Evolutionary conservation across 2,329 filamentous ascomycete genomes (phyloP).

Genomic region (Fusarium xyrophilum): DNA sequence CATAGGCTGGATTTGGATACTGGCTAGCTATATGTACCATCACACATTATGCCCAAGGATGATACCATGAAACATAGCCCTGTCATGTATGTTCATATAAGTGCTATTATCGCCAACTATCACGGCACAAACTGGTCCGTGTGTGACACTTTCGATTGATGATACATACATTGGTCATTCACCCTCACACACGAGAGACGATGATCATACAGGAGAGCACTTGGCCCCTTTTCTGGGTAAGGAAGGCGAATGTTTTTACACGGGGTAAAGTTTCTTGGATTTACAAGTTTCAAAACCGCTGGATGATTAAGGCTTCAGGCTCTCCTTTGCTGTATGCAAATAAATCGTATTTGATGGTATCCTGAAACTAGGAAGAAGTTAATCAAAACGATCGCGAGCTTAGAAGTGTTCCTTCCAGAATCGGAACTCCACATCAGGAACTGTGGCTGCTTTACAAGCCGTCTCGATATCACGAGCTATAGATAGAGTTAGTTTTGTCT

Average conservation of each 20-base stretch:
- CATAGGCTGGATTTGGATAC: not conserved
- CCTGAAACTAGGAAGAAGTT: slow-evolving; percentile 32
- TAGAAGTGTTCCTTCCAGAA: slow-evolving; percentile 99
- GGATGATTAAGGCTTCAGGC: not conserved
- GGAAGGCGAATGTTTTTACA: not conserved
- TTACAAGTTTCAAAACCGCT: not conserved
- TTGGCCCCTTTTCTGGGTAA: not conserved
- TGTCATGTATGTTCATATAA: not conserved
- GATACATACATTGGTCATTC: slow-evolving; percentile 3
- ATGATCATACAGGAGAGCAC: not conserved
- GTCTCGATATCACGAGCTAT: slow-evolving; percentile 83
- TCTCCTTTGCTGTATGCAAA: slow-evolving; percentile 1
- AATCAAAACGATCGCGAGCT: slow-evolving; percentile 16
- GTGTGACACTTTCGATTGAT: not conserved
- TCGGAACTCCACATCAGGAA: slow-evolving; percentile 84
- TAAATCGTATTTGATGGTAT: slow-evolving; percentile 34
- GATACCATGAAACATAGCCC: not conserved
- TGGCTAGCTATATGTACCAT: not conserved
- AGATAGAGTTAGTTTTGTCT: slow-evolving; percentile 45
- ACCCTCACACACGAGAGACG: not conserved
- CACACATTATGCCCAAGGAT: slow-evolving; percentile 4
- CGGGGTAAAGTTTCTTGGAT: not conserved
- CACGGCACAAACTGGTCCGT: not conserved
- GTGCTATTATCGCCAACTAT: not conserved
- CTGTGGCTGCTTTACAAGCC: slow-evolving; percentile 76